phyloP scores from a whole-genome alignment of 2,329 filamentous ascomycete species.

The Raffaelea ambrosiae region DNA sequence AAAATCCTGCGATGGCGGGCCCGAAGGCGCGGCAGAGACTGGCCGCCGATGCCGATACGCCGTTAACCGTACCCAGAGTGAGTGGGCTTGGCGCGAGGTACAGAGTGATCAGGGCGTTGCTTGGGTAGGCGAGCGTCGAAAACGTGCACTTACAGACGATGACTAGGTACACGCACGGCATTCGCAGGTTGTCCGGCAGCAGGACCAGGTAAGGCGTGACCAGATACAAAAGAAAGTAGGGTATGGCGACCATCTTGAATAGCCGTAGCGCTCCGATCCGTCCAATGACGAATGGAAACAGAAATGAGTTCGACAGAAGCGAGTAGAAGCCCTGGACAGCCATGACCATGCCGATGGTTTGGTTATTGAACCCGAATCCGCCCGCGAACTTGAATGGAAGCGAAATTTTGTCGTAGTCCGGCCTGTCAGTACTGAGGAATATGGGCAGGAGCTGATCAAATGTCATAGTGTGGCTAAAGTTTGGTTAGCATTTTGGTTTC shows the following conservation, averaged over 20 bases:
- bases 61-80: constrained; percentile 86
- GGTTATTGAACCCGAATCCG: constrained; percentile 75
- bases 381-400: constrained; percentile 85
- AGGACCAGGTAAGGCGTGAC: constrained; percentile 83
- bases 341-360: constrained; percentile 79
- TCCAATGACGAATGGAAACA: constrained; percentile 72
- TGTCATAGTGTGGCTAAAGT: constrained; percentile 80
- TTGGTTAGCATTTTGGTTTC: constrained; percentile 3
- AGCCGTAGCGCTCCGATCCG: constrained; percentile 70
- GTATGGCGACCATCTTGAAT: constrained; percentile 71
- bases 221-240: constrained; percentile 84
- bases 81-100: constrained; percentile 79
- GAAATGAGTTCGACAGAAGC: constrained; percentile 72
- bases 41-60: constrained; percentile 82
- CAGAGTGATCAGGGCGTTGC: constrained; percentile 78
- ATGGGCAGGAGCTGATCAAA: constrained; percentile 92
- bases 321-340: constrained; percentile 85
- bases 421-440: constrained; percentile 65
- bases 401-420: constrained; percentile 36
- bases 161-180: constrained; percentile 66
- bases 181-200: constrained; percentile 62
- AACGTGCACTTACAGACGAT: constrained; percentile 91
- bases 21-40: constrained; percentile 83
- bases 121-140: constrained; percentile 83
- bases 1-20: constrained; percentile 75